Evolutionary conservation across 2,329 filamentous ascomycete genomes (phyloP).

Genomic region (Cercospora nicotianae): DNA sequence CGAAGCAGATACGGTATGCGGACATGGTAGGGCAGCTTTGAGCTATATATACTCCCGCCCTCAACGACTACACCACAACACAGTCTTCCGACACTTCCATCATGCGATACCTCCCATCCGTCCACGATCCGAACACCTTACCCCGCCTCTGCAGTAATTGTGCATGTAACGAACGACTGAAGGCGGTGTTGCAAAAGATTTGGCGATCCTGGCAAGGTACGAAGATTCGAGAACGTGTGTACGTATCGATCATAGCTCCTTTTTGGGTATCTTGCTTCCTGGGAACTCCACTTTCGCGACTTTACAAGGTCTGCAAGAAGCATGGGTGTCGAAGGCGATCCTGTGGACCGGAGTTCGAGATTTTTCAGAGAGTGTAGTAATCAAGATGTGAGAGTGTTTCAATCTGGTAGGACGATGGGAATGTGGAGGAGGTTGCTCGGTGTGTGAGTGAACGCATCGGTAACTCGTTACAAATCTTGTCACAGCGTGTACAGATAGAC

Average conservation of each 20-base stretch:
- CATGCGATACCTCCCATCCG: neutral
- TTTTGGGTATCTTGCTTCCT: conserved; percentile 1
- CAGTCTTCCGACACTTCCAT: neutral
- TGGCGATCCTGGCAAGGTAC: neutral
- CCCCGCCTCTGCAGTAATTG: neutral
- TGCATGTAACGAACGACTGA: neutral
- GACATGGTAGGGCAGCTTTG: neutral
- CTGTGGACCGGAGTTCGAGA: neutral
- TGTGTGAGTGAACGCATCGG: neutral
- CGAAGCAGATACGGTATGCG: neutral
- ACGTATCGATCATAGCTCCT: neutral
- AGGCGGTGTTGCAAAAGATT: neutral
- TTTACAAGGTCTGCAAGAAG: neutral
- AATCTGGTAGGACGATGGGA: neutral
- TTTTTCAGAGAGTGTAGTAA: neutral
- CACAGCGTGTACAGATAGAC: neutral
- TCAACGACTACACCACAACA: neutral
- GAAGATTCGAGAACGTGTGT: neutral
- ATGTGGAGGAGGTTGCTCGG: neutral
- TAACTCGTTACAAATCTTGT: neutral
- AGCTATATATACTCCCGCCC: neutral
- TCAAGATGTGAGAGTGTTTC: neutral
- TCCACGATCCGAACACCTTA: neutral
- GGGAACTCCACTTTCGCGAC: neutral
- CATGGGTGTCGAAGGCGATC: neutral